Base-by-base conservation (phyloP, 192 early-diverging fungal species). In the Entomortierella chlamydospora region DNA sequence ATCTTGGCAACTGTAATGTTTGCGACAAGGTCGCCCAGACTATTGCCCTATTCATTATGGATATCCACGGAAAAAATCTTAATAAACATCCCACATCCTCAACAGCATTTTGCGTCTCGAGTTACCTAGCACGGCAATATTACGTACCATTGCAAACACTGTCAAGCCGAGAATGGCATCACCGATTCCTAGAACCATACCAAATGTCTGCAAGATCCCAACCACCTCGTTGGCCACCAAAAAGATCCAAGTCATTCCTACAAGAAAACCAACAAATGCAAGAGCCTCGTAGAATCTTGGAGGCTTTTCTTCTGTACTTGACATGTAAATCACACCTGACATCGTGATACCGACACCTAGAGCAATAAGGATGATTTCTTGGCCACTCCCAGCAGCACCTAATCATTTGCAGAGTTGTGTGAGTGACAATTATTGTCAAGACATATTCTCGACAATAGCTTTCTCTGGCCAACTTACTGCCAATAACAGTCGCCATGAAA, bases 201-300 rank as follows among this genome's bases (percentile, higher is more conserved):
- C 95, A 31, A 99, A 83, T 2, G 95, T 85, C 70, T 93, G 92
- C 34, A 97, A 83, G 9, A 97, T 84, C 18, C 91, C 90, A 2
- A 99, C 95, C 34, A 97, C 90, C 67, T 99, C 97, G 70, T 93
- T 93, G 2, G 97, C 95, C 47, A 96, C 86, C 18, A 96, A 70
- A 83, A 90, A 95, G 13, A 98, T 91, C 96, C 96, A 98, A 0
- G 89, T 80, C 29, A 98, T 90, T 0, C 91, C 90, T 20, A 93
- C 82, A 37, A 87, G 70, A 70, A 98, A 96, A 13, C 96, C 96
- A 26, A 91, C 71, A 76, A 89, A 87, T 39, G 88, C 83, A 47
- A 90, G 59, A 30, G 83, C 80, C 58, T 83, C 85, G 62, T 82
- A 84, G 17, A 81, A 65, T 29, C 68, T 56, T 29, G 88, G 88